Evolutionary conservation across 345 rosid species (phyloP).

Genomic region (Citrus australasica): DNA sequence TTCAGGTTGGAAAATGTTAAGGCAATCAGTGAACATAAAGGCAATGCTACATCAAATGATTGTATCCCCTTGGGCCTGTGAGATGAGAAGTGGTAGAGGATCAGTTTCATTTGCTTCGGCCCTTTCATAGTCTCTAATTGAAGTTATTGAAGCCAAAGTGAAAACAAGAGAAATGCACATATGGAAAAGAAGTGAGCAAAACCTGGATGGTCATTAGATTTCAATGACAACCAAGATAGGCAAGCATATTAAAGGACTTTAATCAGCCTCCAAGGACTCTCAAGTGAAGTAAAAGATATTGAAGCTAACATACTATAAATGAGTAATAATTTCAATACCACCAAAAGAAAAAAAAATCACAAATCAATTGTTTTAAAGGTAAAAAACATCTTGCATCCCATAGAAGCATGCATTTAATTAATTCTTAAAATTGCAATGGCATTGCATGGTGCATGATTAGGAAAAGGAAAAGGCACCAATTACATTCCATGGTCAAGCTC

Average conservation of each 20-base stretch:
- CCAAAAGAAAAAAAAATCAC: neutral
- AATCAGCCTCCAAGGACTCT: neutral
- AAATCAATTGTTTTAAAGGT: neutral
- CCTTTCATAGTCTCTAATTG: neutral
- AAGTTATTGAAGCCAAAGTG: neutral
- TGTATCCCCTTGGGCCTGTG: neutral
- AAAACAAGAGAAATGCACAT: neutral
- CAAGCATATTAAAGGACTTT: neutral
- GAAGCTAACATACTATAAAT: neutral
- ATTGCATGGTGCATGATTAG: neutral
- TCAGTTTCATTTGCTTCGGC: neutral
- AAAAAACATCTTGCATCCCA: neutral
- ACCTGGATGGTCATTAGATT: neutral
- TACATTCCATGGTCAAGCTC: neutral
- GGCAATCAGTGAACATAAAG: neutral
- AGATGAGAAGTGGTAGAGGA: neutral
- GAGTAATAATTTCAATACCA: neutral
- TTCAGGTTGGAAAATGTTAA: neutral
- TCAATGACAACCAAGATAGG: neutral
- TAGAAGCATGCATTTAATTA: neutral
- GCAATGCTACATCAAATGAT: neutral
- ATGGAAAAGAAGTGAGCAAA: neutral
- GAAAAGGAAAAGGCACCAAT: neutral
- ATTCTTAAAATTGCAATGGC: neutral
- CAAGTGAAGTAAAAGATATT: neutral